Evolutionary conservation across 2,329 filamentous ascomycete species (phyloP).

Genomic region (Fonsecaea monophora): DNA sequence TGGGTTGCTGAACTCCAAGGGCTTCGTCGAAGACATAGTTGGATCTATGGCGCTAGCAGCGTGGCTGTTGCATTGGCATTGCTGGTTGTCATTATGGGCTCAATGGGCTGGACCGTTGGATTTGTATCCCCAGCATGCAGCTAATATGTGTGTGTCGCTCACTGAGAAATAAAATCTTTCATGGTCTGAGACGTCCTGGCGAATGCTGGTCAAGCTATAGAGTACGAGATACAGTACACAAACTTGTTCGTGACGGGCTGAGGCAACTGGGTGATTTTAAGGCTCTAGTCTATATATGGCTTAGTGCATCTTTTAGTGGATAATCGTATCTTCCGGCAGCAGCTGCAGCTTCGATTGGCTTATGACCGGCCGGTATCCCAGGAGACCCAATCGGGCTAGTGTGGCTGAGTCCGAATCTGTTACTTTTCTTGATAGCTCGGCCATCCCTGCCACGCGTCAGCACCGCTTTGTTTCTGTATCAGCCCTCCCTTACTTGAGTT

Average conservation of each 20-base stretch:
- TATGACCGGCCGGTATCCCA: neutral
- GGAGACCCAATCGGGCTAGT: neutral
- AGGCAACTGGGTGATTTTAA: neutral
- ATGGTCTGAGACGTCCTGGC: neutral
- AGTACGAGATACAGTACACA: too few species aligned
- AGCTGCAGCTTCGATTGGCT: neutral
- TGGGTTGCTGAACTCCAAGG: conserved; percentile 65
- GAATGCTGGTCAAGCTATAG: too few species aligned
- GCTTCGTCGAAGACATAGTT: conserved; percentile 63
- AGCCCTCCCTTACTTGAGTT: neutral
- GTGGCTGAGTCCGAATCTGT: conserved; percentile 8
- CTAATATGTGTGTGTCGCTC: conserved; percentile 12
- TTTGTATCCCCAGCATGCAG: conserved; percentile 47
- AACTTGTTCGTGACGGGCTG: too few species aligned
- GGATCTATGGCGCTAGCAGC: conserved; percentile 59
- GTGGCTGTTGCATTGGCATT: conserved; percentile 64
- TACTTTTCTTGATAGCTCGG: conserved; percentile 15
- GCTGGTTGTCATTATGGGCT: conserved; percentile 75
- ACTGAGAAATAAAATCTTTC: neutral
- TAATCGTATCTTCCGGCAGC: neutral
- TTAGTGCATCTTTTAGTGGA: neutral
- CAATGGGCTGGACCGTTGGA: conserved; percentile 71
- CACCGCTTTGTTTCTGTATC: conserved; percentile 10
- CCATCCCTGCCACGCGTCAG: conserved; percentile 27
- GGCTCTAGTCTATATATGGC: neutral